Conservation (phyloP, 352 stramenopile species). For the Saprolegnia diclina region DNA sequence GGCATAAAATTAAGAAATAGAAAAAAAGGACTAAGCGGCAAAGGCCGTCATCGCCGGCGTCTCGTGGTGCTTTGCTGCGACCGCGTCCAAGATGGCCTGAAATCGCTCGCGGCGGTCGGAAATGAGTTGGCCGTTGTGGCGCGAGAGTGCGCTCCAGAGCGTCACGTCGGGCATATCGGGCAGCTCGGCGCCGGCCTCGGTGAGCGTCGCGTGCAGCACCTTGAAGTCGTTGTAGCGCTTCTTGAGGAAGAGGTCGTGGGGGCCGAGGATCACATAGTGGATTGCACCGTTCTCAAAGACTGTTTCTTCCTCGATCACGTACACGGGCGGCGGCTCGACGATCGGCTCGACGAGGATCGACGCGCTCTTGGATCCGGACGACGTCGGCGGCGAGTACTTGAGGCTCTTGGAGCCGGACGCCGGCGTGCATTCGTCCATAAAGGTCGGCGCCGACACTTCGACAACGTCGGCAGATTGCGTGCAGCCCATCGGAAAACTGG, state of each 20-base stretch:
- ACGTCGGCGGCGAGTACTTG: background rate
- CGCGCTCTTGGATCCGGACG: background rate
- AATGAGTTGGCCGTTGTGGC: background rate
- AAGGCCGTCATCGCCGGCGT: background rate
- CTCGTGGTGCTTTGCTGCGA: background rate
- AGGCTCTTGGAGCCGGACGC: background rate
- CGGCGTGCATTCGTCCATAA: background rate
- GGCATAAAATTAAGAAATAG: too few species aligned
- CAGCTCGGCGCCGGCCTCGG: background rate
- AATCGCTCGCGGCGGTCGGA: background rate
- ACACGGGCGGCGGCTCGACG: background rate
- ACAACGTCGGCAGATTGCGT: background rate
- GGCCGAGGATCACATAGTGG: background rate
- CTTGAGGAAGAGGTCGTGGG: background rate
- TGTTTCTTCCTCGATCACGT: background rate
- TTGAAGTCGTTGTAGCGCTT: background rate
- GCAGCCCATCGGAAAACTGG: background rate
- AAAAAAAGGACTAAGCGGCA: too few species aligned
- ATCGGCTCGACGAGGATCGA: background rate
- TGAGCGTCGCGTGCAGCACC: background rate
- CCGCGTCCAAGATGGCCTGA: background rate
- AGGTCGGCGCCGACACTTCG: background rate
- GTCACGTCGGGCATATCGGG: background rate
- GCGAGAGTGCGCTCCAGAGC: background rate
- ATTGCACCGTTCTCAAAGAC: background rate